Percentiles rank a stretch among this genome's conserved stretches.
These are phyloP conservation scores for Wickerhamiella hasegawae DNA, from an alignment of 805 yeast genomes.

Conservation along the genomic window DNA sequence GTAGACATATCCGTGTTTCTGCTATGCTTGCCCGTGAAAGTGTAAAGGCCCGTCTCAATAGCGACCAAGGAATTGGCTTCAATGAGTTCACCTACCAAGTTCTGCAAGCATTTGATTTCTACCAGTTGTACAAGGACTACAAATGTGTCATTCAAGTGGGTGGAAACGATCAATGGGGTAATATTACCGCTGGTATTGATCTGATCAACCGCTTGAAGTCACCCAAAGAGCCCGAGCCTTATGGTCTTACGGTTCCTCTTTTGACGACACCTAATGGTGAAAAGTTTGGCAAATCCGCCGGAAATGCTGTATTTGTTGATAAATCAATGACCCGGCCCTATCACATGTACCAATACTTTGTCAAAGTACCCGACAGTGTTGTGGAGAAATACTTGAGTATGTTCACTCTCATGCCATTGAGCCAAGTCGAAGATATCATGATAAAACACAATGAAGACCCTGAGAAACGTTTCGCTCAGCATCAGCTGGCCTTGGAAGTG, in stretches of 20 bases:
- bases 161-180: conserved; percentile 98
- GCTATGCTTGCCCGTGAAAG: conserved; percentile 85
- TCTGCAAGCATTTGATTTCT: conserved; percentile 86
- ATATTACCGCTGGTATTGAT: conserved; percentile 90
- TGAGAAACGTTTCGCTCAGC: conserved; percentile 57
- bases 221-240: conserved; percentile 22
- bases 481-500: conserved; percentile 64
- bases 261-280: conserved; percentile 79
- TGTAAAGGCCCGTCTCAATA: conserved; percentile 52
- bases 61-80: conserved; percentile 71
- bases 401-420: conserved; percentile 62
- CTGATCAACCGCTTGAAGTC: conserved; percentile 45
- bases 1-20: conserved; percentile 62
- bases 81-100: conserved; percentile 90
- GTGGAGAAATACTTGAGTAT: conserved; percentile 51
- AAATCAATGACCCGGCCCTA: conserved; percentile 59
- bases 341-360: conserved; percentile 72
- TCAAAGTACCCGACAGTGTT: conserved; percentile 49
- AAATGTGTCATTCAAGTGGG: conserved; percentile 67
- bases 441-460: conserved; percentile 39
- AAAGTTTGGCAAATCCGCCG: conserved; percentile 94
- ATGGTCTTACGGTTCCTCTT: conserved; percentile 79
- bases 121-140: conserved; percentile 48
- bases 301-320: conserved; percentile 86
- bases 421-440: conserved; percentile 39